phyloP scores from a whole-genome alignment of 441 rosid genomes.

The Gossypium trilobum region DNA sequence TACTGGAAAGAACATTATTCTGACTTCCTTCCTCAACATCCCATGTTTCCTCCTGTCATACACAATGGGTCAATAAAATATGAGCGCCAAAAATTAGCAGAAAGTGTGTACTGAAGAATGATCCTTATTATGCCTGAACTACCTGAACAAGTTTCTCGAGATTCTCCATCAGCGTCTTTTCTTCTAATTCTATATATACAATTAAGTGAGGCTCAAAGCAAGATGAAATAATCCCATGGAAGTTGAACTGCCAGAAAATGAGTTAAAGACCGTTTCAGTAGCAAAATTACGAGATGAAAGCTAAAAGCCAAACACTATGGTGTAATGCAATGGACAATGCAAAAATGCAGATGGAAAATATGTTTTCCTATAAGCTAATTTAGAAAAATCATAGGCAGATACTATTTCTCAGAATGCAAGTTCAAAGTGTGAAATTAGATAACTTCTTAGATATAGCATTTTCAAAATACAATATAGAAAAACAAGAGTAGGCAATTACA shows the following conservation, averaged over 20 bases:
- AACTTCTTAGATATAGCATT: not conserved
- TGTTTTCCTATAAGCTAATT: not conserved
- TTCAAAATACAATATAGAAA: slow-evolving; percentile 1
- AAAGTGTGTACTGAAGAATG: slow-evolving; percentile 11
- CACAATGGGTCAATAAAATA: slow-evolving; percentile 16
- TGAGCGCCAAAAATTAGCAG: slow-evolving; percentile 19
- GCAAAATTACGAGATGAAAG: slow-evolving; percentile 10
- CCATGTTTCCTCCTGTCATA: slow-evolving; percentile 91
- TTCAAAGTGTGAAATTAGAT: not conserved
- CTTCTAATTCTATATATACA: slow-evolving; percentile 84
- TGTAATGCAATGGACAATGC: not conserved
- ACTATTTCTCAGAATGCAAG: not conserved
- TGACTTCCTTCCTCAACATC: slow-evolving; percentile 96
- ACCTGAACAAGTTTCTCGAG: slow-evolving; percentile 97
- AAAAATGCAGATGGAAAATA: not conserved
- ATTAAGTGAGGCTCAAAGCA: slow-evolving; percentile 97
- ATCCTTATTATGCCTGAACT: slow-evolving; percentile 17
- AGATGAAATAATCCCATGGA: slow-evolving; percentile 91
- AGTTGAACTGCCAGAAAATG: slow-evolving; percentile 73
- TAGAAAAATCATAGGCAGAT: not conserved
- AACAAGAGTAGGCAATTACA: not conserved
- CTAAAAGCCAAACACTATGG: slow-evolving; percentile 1
- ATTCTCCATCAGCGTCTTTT: slow-evolving; percentile 93
- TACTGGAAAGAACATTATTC: slow-evolving; percentile 86
- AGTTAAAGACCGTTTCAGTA: slow-evolving; percentile 12